A percentile compares a stretch with the other conserved stretches of the same genome.
These are phyloP conservation scores for Neurospora sp. DNA, from an alignment of 495 filamentous ascomycete genomes.

Conservation along the genomic window DNA sequence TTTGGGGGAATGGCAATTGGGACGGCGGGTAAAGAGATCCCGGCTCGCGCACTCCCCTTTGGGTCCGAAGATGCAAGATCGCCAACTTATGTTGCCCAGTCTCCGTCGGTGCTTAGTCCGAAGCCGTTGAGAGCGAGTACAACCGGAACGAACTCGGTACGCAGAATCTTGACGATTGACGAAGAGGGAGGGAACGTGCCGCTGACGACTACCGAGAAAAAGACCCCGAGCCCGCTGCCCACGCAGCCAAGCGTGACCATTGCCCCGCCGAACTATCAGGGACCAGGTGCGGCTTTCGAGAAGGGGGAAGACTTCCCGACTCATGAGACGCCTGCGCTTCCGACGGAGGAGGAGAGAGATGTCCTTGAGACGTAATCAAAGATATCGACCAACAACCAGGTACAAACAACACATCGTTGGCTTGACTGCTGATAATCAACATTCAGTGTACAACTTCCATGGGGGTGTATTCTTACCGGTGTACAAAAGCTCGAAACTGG, in stretches of 20 bases:
- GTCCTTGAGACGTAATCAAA: constrained; percentile 25
- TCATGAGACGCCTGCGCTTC: constrained; percentile 23
- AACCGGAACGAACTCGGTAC: constrained; percentile 18
- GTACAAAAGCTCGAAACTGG: background rate
- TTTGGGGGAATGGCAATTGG: constrained; percentile 13
- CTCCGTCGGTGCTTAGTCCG: constrained; percentile 25
- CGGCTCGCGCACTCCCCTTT: constrained; percentile 32
- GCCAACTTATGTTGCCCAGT: constrained; percentile 36
- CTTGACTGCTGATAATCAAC: background rate
- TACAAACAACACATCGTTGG: background rate
- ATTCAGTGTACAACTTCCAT: background rate
- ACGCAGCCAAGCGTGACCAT: constrained; percentile 6
- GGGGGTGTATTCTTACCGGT: background rate
- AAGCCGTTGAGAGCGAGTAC: constrained; percentile 29
- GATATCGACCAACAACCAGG: background rate
- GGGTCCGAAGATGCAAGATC: constrained; percentile 36
- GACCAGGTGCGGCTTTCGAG: constrained; percentile 34
- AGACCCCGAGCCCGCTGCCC: constrained; percentile 1
- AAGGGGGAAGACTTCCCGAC: constrained; percentile 32
- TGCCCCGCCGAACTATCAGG: constrained; percentile 32
- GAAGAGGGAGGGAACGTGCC: constrained; percentile 9
- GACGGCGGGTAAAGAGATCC: constrained; percentile 21
- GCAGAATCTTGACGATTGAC: constrained; percentile 15
- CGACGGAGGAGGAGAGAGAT: constrained; percentile 34
- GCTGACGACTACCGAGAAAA: constrained; percentile 1